Evolutionary conservation across 164 flowering plant species (phyloP).

Genomic region (Cinnamomum chago): DNA sequence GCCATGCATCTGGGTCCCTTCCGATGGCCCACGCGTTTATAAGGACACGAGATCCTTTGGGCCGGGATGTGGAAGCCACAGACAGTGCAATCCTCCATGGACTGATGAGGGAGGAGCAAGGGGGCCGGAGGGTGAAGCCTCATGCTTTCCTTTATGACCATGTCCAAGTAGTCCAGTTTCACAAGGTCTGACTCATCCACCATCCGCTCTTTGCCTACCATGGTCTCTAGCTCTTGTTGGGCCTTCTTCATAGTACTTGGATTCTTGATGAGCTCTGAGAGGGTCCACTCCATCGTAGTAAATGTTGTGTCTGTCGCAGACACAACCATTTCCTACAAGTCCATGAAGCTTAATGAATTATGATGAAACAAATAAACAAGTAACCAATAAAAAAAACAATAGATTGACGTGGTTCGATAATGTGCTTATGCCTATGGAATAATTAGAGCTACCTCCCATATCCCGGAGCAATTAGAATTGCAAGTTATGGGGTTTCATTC

Average conservation of each 20-base stretch:
- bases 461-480: too few relatives aligned
- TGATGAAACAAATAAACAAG: neutral
- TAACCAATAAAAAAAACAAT: too few relatives aligned
- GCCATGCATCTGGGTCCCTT: conserved; percentile 26
- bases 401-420: too few relatives aligned
- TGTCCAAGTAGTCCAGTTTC: conserved; percentile 3
- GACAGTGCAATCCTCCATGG: conserved; percentile 15
- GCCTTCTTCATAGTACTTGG: conserved; percentile 8
- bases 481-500: too few relatives aligned
- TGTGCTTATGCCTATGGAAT: too few relatives aligned
- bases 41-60: conserved; percentile 19
- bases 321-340: neutral
- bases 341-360: neutral
- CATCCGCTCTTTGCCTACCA: conserved; percentile 12
- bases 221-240: conserved; percentile 11
- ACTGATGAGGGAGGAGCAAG: conserved; percentile 1
- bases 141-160: conserved; percentile 3
- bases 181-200: conserved; percentile 9
- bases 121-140: conserved; percentile 1
- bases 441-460: too few relatives aligned
- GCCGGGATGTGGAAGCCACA: conserved; percentile 16
- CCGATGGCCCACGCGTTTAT: conserved; percentile 27
- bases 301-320: neutral
- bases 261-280: conserved; percentile 16
- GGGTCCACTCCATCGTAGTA: conserved; percentile 5